A percentile compares a stretch with the other conserved stretches of the same genome.
Evolutionary conservation across 148 eudicot species (phyloP).

Genomic region (Polygonum aviculare): DNA sequence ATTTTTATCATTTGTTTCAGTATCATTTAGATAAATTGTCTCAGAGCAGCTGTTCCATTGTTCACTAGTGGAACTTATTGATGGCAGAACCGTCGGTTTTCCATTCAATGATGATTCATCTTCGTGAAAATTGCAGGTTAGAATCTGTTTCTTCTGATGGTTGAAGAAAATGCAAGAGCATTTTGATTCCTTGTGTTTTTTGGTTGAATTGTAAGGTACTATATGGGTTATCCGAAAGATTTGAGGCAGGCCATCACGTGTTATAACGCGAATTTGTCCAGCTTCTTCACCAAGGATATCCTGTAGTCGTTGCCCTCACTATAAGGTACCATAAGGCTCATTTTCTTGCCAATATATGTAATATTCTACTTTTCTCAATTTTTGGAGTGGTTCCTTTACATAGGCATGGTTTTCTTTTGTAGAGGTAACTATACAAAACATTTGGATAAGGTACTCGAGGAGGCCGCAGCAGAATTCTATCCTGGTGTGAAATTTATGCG

Average conservation of each 20-base stretch:
- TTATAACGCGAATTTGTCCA: constrained; percentile 87
- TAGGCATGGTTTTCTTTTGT: constrained; percentile 19
- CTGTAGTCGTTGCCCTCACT: constrained; percentile 90
- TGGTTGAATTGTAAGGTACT: constrained; percentile 43
- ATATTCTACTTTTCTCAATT: neutral
- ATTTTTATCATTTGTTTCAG: neutral
- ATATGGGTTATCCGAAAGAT: constrained; percentile 91
- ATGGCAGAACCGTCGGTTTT: constrained; percentile 68
- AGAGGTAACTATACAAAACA: constrained; percentile 76
- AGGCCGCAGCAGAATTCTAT: constrained; percentile 82
- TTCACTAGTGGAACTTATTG: neutral
- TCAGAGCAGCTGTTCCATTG: neutral
- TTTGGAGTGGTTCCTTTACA: neutral
- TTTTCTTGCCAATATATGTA: neutral
- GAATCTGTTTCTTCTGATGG: constrained; percentile 4
- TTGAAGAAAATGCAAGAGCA: neutral
- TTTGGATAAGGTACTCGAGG: constrained; percentile 86
- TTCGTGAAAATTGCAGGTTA: constrained; percentile 77
- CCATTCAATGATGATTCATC: constrained; percentile 43
- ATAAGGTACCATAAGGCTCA: constrained; percentile 38
- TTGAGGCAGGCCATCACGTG: constrained; percentile 65
- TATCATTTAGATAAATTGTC: neutral
- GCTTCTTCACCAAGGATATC: constrained; percentile 83
- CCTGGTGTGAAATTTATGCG: constrained; percentile 91
- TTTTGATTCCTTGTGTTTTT: constrained; percentile 1